Base-by-base conservation (phyloP, 2,329 filamentous ascomycete genomes). In the Arthrobotrys iridis region DNA sequence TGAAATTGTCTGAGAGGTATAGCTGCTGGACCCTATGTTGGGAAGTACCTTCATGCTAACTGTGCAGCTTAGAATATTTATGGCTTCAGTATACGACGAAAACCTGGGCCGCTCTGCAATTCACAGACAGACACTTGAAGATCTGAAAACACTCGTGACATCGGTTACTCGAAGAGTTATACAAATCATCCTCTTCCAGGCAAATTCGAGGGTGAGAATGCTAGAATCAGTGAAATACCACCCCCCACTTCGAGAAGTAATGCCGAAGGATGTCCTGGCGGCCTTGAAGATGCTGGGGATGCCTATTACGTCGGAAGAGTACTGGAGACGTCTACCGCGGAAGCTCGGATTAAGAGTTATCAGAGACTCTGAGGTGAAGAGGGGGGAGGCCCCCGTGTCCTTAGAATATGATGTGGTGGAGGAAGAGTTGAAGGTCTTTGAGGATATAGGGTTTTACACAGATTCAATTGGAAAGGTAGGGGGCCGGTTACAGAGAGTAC, bases 301-400 rank as follows among this genome's bases (percentile, higher is more conserved):
- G 65, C 59, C 72, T 8, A 48, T 40, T 26, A 76, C 50, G 13
- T 71, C 72, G 15, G 72, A 76, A 46, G 72, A 76, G n/a, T 76
- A 70, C 26, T 76, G 72, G 72, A 64, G 72, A 13, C 37, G 15
- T 1, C 13, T 76, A 18, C 50, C 72, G 1, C 48, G 72, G 20
- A 48, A 66, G 18, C 57, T 68, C 43, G 33, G 57, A 24, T 26
- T 75, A 18, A 66, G 57, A 22, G 30, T 75, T 20, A 15, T 75
- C 11, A 30, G 37, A 7, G 30, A 64, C 6, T 2, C 28, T 3
- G 60, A 10, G 13, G 18, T n/a, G 3, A 55, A 41, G 10, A 59
- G 46, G 37, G 68, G 68, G 3, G 43, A 45, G 18, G 66, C 20
- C 18, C 62, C 45, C 8, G 46, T 22, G 15, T 64, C 57, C 30